phyloP scores from a whole-genome alignment of 257 asterid genomes.

The Solanum infundibuliforme region DNA sequence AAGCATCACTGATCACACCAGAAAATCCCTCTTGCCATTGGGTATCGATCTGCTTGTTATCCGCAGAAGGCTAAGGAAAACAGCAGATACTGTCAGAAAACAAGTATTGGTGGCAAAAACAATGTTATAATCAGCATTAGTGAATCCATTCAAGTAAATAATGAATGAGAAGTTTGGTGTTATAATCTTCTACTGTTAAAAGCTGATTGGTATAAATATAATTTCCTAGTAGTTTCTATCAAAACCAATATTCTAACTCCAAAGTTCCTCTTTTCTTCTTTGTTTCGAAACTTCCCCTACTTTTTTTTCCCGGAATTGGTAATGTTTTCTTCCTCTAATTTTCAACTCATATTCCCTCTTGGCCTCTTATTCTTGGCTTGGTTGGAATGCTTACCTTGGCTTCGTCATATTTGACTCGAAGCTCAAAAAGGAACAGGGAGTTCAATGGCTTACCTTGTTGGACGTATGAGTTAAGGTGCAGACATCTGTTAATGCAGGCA shows the following conservation, averaged over 20 bases:
- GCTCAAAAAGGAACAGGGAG: neutral
- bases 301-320: neutral
- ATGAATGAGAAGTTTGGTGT: neutral
- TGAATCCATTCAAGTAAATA: neutral
- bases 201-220: neutral
- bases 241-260: neutral
- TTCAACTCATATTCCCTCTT: neutral
- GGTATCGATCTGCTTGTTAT: slow-evolving; percentile 11
- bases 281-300: neutral
- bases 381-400: neutral
- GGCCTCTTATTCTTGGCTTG: neutral
- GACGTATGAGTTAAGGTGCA: slow-evolving; percentile 17
- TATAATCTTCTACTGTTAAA: neutral
- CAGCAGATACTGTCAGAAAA: slow-evolving; percentile 4
- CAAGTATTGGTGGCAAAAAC: neutral
- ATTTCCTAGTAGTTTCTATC: neutral
- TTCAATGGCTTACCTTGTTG: slow-evolving; percentile 22
- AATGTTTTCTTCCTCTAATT: neutral
- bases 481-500: slow-evolving; percentile 17
- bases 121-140: neutral
- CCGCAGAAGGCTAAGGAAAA: slow-evolving; percentile 22
- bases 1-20: slow-evolving; percentile 2
- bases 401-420: neutral
- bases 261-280: neutral
- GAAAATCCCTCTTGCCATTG: slow-evolving; percentile 9